Evolutionary conservation across 495 filamentous ascomycete species (phyloP), one percentile per base, ranked within the genome.

Genomic region (Xylaria grammica): DNA sequence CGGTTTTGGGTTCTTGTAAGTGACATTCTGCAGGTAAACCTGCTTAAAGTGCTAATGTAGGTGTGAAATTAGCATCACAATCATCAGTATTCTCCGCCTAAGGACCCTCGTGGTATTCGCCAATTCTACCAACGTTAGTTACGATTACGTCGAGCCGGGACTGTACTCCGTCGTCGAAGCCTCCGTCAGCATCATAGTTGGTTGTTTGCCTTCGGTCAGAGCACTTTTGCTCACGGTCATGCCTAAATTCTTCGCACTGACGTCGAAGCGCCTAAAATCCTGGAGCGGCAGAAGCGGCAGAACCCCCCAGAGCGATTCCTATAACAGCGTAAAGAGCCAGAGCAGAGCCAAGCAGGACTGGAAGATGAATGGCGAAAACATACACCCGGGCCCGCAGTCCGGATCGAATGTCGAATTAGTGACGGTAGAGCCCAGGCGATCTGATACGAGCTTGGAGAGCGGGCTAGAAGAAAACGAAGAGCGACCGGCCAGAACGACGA

Each of bases 111-210:
- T 74, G 40, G 49, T 42, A 44, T 78, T 78, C 50, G 76, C 71
- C 22, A 70, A 65, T 17, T 73, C 75, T 11, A 63, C 66, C 1
- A 80, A 80, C 50, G 69, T 77, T 20, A 77, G 75, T 48, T 76
- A 73, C 77, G 75, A 79, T 49, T 75, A 78, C 20, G 74, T 76
- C 36, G 67, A 79, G 7, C 60, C 75, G 11, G 78, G 78, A 66
- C 69, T 74, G 34, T 80, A 77, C 74, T 79, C 77, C 0, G 74
- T 78, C 17, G 67, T 81, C 52, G 79, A 81, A 66, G 76, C 78
- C 1, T 72, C 79, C 4, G 60, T 81, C 19, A 75, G 77, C 1
- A 72, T 81, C 40, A 76, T 77, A 29, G 74, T 75, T 50, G 77
- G 74, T 7, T 79, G 76, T 51, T 71, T 81, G 52, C 79, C 79